Evolutionary conservation across 2,329 filamentous ascomycete genomes (phyloP).

Genomic region (Neonectria neomacrospora): DNA sequence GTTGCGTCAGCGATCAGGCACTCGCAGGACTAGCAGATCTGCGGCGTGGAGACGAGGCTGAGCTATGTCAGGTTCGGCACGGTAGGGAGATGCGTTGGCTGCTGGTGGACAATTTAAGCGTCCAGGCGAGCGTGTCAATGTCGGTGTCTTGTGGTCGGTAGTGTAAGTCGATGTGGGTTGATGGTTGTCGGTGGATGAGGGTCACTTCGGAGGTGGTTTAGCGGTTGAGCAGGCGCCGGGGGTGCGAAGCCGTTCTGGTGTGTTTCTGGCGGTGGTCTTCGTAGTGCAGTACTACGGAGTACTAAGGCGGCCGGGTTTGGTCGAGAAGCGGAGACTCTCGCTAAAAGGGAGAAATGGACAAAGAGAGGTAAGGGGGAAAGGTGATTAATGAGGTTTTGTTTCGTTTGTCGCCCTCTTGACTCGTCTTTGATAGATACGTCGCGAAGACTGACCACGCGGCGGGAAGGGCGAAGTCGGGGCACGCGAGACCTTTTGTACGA

Average conservation of each 20-base stretch:
- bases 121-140: constrained; percentile 16
- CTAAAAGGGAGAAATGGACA: constrained; percentile 1
- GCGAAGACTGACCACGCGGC: constrained; percentile 25
- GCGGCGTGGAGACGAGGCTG: constrained; percentile 42
- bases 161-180: constrained; percentile 25
- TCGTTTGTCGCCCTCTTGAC: not conserved
- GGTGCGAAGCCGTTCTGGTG: constrained; percentile 1
- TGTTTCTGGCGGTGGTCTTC: constrained; percentile 6
- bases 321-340: constrained; percentile 3
- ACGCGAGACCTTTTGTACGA: constrained; percentile 40
- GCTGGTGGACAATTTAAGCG: constrained; percentile 34
- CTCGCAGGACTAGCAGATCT: constrained; percentile 39
- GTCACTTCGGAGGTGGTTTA: not conserved
- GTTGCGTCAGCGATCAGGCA: constrained; percentile 43
- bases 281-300: constrained; percentile 1
- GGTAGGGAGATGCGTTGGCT: constrained; percentile 32
- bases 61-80: constrained; percentile 38
- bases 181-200: constrained; percentile 2
- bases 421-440: constrained; percentile 14
- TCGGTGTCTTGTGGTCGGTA: constrained; percentile 6
- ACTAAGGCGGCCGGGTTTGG: constrained; percentile 3
- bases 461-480: constrained; percentile 39
- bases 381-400: not conserved
- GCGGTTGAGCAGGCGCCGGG: constrained; percentile 1
- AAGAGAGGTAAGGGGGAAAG: not conserved